Base-by-base conservation (phyloP, 345 rosid genomes). In the Arabis alpina region DNA sequence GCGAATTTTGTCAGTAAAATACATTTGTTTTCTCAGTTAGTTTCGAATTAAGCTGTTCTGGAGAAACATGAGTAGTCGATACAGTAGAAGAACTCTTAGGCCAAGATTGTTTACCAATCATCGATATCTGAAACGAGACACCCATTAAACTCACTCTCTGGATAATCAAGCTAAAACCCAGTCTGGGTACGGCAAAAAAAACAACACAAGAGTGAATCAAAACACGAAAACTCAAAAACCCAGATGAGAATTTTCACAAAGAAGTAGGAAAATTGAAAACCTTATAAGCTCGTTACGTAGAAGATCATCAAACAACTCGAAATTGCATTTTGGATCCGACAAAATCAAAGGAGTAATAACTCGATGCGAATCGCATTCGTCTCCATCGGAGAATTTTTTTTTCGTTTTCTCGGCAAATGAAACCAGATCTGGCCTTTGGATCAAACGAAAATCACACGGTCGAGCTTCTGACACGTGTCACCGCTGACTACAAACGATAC, bases 91-190 rank as follows among this genome's bases (percentile, higher is more conserved):
- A 45, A 53, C 82, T 75, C 76, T 73, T 88, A 1, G 92, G 85
- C 34, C 68, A 80, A 76, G 81, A 91, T 79, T 88, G 84, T 61
- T 71, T 75, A 41, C 95, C 92, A 13, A 68, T 71, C 71, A 83
- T 91, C 1, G 91, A 85, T 49, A 91, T 81, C 84, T 82, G 88
- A 68, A 91, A 91, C 8, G 90, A 85, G 67, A 91, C 77, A 68
- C 88, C 95, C 97, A 57, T 67, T 12, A 25, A 15, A 19, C 23
- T 19, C 5, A 50, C 61, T 68, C 55, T 28, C 51, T 14, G 0
- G 25, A 44, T 52, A 54, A 40, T 54, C 15, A 56, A 75, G 65
- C 54, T 73, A 55, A 66, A 66, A 74, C 77, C 78, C 23, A 19
- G 23, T 19, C 23, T 19, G 23, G 23, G 23, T 19, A 19, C 23